phyloP scores from a whole-genome alignment of 176 grass and related monocot genomes.

The Eragrostis nindensis region DNA sequence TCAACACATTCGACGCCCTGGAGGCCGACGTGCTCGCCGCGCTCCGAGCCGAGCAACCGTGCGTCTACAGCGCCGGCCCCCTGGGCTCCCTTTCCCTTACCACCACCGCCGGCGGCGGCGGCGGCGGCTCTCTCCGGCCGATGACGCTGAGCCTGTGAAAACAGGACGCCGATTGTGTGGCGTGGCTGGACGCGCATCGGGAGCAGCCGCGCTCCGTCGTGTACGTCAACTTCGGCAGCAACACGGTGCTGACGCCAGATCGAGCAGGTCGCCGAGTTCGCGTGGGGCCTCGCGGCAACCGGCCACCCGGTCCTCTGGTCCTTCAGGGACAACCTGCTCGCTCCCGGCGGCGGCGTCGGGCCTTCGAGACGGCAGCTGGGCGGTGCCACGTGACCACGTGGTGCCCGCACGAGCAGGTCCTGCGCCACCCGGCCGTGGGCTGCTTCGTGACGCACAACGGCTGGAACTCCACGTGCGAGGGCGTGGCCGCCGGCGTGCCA shows the following conservation, averaged over 20 bases:
- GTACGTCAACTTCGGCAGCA: slow-evolving; percentile 69
- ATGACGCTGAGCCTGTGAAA: too few relatives aligned
- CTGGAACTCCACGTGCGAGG: too few relatives aligned
- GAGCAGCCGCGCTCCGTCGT: slow-evolving; percentile 49
- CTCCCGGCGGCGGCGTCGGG: background rate
- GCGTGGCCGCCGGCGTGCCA: slow-evolving; percentile 48
- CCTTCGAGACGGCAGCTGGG: background rate
- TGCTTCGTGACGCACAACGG: too few relatives aligned
- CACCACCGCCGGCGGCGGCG: too few relatives aligned
- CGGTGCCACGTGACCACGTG: background rate
- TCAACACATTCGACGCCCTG: background rate
- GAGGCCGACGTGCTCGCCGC: background rate
- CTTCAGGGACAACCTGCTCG: background rate
- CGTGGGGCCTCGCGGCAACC: too few relatives aligned
- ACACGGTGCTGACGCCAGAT: slow-evolving; percentile 56
- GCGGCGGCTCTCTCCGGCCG: too few relatives aligned
- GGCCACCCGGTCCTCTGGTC: background rate
- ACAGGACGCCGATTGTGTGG: too few relatives aligned
- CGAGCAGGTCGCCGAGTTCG: too few relatives aligned
- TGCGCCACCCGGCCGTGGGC: slow-evolving; percentile 6
- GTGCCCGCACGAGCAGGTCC: background rate
- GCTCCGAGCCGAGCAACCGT: background rate
- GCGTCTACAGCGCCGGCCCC: background rate
- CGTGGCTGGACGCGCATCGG: too few relatives aligned
- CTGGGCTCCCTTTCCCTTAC: too few relatives aligned